These are phyloP conservation scores for Kodamaea sagamina DNA, from an alignment of 805 yeast species.

Conservation along the genomic window DNA sequence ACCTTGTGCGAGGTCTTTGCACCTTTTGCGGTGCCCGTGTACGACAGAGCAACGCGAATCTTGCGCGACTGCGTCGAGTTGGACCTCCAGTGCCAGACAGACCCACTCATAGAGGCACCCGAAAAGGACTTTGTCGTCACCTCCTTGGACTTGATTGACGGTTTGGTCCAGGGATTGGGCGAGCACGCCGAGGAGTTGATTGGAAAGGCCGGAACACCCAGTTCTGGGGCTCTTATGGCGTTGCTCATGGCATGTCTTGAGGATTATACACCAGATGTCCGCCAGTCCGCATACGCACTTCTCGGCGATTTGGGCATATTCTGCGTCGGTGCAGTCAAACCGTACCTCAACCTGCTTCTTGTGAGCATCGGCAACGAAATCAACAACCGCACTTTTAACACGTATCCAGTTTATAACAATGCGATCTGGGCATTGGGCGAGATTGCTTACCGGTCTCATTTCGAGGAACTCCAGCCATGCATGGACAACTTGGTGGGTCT, in stretches of 20 bases:
- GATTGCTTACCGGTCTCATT: slow-evolving; percentile 60
- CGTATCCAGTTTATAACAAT: slow-evolving; percentile 74
- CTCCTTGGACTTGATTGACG: slow-evolving; percentile 86
- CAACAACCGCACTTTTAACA: slow-evolving; percentile 49
- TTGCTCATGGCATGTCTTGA: slow-evolving; percentile 69
- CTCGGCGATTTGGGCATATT: slow-evolving; percentile 84
- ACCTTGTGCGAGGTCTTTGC: slow-evolving; percentile 81
- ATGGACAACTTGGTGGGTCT: slow-evolving; percentile 54
- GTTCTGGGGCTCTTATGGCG: slow-evolving; percentile 49
- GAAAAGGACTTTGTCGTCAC: slow-evolving; percentile 91
- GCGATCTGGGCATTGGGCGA: slow-evolving; percentile 96
- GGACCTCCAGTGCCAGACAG: slow-evolving; percentile 61
- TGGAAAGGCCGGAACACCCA: slow-evolving; percentile 26
- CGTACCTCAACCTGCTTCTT: slow-evolving; percentile 54
- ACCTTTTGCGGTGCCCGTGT: slow-evolving; percentile 86
- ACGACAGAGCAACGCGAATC: slow-evolving; percentile 72
- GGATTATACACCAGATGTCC: slow-evolving; percentile 80
- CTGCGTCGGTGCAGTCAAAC: slow-evolving; percentile 46
- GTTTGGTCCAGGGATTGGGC: slow-evolving; percentile 87
- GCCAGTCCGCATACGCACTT: slow-evolving; percentile 88
- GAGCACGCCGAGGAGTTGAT: slow-evolving; percentile 59
- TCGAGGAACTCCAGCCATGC: slow-evolving; percentile 51
- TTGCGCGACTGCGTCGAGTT: slow-evolving; percentile 66
- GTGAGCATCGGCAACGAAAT: slow-evolving; percentile 71
- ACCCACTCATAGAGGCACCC: slow-evolving; percentile 71